Base-by-base conservation (phyloP, 2,329 filamentous ascomycete species). In the Aspergillus uvarum region DNA sequence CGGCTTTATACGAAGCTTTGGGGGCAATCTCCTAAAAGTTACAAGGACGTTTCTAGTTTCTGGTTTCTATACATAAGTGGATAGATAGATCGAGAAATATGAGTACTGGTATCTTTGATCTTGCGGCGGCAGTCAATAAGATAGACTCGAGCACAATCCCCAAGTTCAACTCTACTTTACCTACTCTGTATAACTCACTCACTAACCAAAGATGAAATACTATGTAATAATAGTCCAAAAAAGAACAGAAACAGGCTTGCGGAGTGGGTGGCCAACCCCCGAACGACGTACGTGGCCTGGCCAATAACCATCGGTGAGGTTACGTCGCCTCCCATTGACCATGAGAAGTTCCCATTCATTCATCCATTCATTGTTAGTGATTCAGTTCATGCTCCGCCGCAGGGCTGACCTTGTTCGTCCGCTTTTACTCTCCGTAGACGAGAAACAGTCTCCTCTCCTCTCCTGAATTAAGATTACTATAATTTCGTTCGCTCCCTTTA, bases 221-320 rank as follows among this genome's bases (percentile, higher is more conserved):
- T 29, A 8, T 22, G 8, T 8, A 29, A 8, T 29, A 8, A 8
- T 8, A 29, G 26, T 29, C 32, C 11, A 35, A 35, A 16, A 16
- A 11, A 42, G 14, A n/a, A 42, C 11, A 42, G 38, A 42, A 42
- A 42, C 38, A 42, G 16, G 38, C 14, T n/a, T 42, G 12, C n/a
- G 4, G 42, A 31, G 32, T 56, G 16, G 47, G 47, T 56, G 31
- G 47, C 47, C 49, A 26, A 19, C 42, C 19, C 38, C 56, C 35
- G 49, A 32, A 42, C 35, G 49, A 47, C 56, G 49, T 58, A 58
- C 56, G 56, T 58, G 56, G 56, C 49, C 56, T 11, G 56, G 56
- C 56, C 56, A 58, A 53, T 53, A 35, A 52, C 22, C 48, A 29
- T 21, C 2, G 53, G 26, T 14, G 53, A 29, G 44, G 44, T 47